Evolutionary conservation across 2,329 filamentous ascomycete genomes (phyloP), one percentile per base, ranked within the genome.

Genomic region (Emergomyces orientalis): DNA sequence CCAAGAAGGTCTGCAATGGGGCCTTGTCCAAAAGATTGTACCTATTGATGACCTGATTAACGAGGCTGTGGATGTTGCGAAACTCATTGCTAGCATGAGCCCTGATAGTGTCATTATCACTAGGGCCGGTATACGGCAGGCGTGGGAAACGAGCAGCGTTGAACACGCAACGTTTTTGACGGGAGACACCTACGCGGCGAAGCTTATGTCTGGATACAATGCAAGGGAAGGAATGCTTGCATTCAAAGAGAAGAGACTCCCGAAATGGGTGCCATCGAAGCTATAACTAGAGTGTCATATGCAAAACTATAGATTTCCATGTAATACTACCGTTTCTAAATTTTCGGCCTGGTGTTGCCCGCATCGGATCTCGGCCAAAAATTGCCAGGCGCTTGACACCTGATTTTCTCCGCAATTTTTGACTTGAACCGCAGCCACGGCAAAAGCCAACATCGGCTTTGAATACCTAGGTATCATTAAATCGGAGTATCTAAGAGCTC

Each of bases 121-220:
- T 58, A 80, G 88, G 47, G 84, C 85, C 70, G 89, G 88, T 0
- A 69, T 93, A 62, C 82, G 86, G 70, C 76, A 88, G 65, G 87
- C 85, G 0, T 91, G 87, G 87, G 88, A 89, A 67, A 82, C 79
- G 0, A 74, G 85, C 13, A 83, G 84, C 17, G 86, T 85, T 0
- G 83, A 85, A 72, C 79, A 82, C 63, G 86, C 78, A 3, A 91
- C 52, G 86, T 95, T 9, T 89, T 95, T 78, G 93, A 86, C 76
- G 89, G 96, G 82, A 82, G 91, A 75, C 83, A 89, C 64, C 83
- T 96, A 56, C 96, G 96, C 80, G 89, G 95, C 77, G 82, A 86
- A 60, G 14, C 71, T 96, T 70, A 95, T 96, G 77, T 90, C 89
- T 43, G 93, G 88, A 73, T 84, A 90, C 76, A 93, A 97, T 76